A percentile compares a stretch with the other conserved stretches of the same genome.
These are phyloP conservation scores for Terana coerulea DNA, from an alignment of 768 basidiomycete genomes.

Conservation along the genomic window DNA sequence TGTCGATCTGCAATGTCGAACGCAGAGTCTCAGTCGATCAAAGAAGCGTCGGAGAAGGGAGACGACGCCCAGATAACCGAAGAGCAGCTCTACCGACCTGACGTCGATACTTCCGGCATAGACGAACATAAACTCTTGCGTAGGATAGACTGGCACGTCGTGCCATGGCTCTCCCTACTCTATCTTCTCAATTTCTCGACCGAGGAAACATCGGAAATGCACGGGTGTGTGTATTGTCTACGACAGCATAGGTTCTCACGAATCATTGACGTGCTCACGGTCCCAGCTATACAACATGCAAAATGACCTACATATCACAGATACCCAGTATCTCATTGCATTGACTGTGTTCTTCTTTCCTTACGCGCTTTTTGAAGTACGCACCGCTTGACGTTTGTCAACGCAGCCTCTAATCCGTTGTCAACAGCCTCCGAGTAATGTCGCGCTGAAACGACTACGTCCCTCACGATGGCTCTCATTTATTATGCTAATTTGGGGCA, in stretches of 20 bases:
- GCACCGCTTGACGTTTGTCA: slow-evolving; percentile 10
- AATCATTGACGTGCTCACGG: not conserved
- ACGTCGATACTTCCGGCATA: slow-evolving; percentile 48
- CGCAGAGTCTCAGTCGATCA: not conserved
- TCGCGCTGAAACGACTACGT: slow-evolving; percentile 51
- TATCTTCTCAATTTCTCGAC: slow-evolving; percentile 71
- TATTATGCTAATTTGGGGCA: slow-evolving; percentile 39
- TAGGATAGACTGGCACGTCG: slow-evolving; percentile 61
- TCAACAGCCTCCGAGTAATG: slow-evolving; percentile 56
- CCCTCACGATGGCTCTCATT: slow-evolving; percentile 64
- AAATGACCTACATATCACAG: slow-evolving; percentile 51
- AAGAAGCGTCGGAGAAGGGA: slow-evolving; percentile 9
- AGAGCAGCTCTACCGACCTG: slow-evolving; percentile 40
- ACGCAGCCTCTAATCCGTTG: not conserved
- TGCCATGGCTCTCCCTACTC: slow-evolving; percentile 73
- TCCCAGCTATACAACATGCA: slow-evolving; percentile 56
- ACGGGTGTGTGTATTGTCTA: slow-evolving; percentile 40
- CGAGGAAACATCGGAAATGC: slow-evolving; percentile 68
- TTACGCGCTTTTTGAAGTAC: slow-evolving; percentile 66
- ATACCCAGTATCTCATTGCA: slow-evolving; percentile 64
- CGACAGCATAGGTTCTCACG: not conserved
- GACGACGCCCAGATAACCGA: slow-evolving; percentile 7
- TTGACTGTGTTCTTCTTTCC: slow-evolving; percentile 77
- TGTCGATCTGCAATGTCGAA: not conserved
- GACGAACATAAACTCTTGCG: slow-evolving; percentile 52